Base-by-base conservation (phyloP, 345 rosid species). In the Eucalyptus tenuipes region DNA sequence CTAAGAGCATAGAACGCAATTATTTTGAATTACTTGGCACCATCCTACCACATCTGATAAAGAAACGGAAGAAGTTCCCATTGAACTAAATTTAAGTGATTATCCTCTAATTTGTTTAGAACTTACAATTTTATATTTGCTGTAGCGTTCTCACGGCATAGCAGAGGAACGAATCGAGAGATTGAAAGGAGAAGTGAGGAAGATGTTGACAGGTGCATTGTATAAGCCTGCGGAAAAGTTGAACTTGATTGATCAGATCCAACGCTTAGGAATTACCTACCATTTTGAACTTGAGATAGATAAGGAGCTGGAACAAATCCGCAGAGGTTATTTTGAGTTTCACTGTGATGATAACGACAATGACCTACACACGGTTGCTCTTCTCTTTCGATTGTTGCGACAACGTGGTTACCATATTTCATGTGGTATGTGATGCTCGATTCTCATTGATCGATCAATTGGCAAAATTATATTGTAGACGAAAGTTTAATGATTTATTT, bases 381-480 rank as follows among this genome's bases (percentile, higher is more conserved):
- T 91, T 49, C 87, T 47, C 20, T 93, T 92, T 52, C 88, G 93
- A 16, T 84, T 92, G 22, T 89, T 92, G 16, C 85, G 93, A 40
- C 91, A 92, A 11, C 88, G 88, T 17, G 93, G 91, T 33, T 55
- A 87, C 7, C 24, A 27, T 37, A 50, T 84, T 86, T 81, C 89
- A 10, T 55, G 85, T 29, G 91, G 92, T 93, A 88, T 61, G 86
- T 81, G 7, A n/a, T 11, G 22, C 85, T 17, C n/a, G n/a, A 42
- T 22, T 11, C 48, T 25, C 12, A 12, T 9, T 31, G 27, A 59
- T 49, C 13, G 0, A 88, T 57, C 12, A 11, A 15, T 61, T 29
- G 8, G 40, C 33, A 0, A 29, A 31, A 37, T 20, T 17, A 13
- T 59, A 49, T 47, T 8, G 75, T 3, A 16, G 6, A 87, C 48